Conservation (phyloP, 768 basidiomycete genomes). For the Lactarius pseudohatsudake region DNA sequence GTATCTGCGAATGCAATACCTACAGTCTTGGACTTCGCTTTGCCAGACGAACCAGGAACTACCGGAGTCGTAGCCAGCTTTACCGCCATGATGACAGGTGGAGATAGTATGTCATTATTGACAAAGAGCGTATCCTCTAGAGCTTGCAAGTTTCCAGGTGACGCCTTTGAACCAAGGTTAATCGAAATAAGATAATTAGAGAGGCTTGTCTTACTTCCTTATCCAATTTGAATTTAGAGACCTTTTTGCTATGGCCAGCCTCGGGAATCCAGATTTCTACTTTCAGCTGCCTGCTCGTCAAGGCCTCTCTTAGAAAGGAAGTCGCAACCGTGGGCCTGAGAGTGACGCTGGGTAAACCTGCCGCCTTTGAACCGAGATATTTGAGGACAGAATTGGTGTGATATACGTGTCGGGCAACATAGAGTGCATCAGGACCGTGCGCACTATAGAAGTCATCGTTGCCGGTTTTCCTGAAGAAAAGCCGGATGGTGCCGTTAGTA, state of each 20-base stretch:
- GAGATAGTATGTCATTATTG: slow-evolving; percentile 73
- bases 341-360: slow-evolving; percentile 72
- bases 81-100: slow-evolving; percentile 89
- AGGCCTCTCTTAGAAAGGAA: slow-evolving; percentile 79
- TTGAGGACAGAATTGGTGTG: slow-evolving; percentile 92
- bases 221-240: slow-evolving; percentile 69
- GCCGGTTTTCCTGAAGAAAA: slow-evolving; percentile 67
- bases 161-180: slow-evolving; percentile 50
- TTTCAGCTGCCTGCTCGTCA: slow-evolving; percentile 86
- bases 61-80: slow-evolving; percentile 62
- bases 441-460: slow-evolving; percentile 77
- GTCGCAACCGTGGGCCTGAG: slow-evolving; percentile 78
- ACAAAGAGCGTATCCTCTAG: slow-evolving; percentile 65
- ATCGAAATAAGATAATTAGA: neutral
- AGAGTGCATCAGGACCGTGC: slow-evolving; percentile 87
- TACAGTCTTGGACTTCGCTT: slow-evolving; percentile 67
- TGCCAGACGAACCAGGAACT: slow-evolving; percentile 39
- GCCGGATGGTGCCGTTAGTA: slow-evolving; percentile 71
- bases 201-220: slow-evolving; percentile 59
- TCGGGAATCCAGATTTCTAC: slow-evolving; percentile 89
- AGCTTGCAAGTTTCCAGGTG: slow-evolving; percentile 65
- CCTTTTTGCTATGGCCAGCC: slow-evolving; percentile 70
- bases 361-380: slow-evolving; percentile 67
- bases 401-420: slow-evolving; percentile 78
- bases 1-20: slow-evolving; percentile 94